Percentiles rank a stretch among this genome's conserved stretches.
Conservation (phyloP, 2,329 filamentous ascomycete species). For the Sarocladium brachiariae region DNA sequence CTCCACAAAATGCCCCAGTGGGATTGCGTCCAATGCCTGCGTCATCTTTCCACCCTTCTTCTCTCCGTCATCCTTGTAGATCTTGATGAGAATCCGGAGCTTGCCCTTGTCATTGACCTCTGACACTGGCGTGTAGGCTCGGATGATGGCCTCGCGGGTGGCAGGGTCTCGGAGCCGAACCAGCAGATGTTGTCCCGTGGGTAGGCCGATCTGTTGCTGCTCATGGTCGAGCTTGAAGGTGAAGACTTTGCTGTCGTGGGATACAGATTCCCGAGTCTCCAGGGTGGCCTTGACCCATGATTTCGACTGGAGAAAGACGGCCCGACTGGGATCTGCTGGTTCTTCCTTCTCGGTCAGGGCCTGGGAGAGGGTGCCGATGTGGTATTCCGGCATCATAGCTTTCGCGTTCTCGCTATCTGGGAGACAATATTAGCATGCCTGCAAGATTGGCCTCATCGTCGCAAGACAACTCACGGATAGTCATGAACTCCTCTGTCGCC, state of each 20-base stretch:
- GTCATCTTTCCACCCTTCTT: constrained; percentile 73
- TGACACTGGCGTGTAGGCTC: constrained; percentile 82
- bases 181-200: constrained; percentile 82
- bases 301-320: constrained; percentile 64
- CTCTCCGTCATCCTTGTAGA: constrained; percentile 60
- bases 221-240: constrained; percentile 70
- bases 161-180: constrained; percentile 69
- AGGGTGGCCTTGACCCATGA: constrained; percentile 69
- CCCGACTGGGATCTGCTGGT: constrained; percentile 33
- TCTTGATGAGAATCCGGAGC: constrained; percentile 73
- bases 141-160: constrained; percentile 66
- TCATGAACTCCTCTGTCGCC: constrained; percentile 80
- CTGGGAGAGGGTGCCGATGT: constrained; percentile 67
- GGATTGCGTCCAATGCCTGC: constrained; percentile 65
- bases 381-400: constrained; percentile 78
- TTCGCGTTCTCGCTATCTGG: constrained; percentile 87
- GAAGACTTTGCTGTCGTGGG: constrained; percentile 75
- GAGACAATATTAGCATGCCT: constrained; percentile 19
- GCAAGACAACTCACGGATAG: constrained; percentile 64
- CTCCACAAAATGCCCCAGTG: constrained; percentile 66
- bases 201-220: constrained; percentile 65
- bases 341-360: constrained; percentile 26
- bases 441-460: not conserved
- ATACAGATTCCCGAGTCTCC: constrained; percentile 60
- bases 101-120: constrained; percentile 51